These are phyloP conservation scores for Solanum aculeatissimum DNA, from an alignment of 305 asterid genomes.

Conservation along the genomic window DNA sequence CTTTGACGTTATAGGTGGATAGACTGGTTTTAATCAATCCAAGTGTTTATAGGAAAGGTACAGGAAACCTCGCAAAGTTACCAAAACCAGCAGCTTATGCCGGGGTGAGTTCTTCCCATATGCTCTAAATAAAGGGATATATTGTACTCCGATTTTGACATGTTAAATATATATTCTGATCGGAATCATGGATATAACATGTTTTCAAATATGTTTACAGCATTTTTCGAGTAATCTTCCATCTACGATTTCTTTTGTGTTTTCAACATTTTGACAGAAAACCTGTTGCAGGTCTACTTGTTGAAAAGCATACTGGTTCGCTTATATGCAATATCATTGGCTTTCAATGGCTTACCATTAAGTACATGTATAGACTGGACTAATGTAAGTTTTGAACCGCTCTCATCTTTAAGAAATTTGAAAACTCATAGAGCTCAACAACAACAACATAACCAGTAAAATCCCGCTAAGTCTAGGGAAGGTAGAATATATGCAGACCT, in stretches of 20 bases:
- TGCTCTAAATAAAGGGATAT: background rate
- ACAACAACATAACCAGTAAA: too few species aligned
- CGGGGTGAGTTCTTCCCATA: constrained; percentile 23
- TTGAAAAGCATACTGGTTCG: constrained; percentile 65
- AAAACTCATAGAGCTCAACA: background rate
- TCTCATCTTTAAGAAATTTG: background rate
- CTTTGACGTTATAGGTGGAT: constrained; percentile 42
- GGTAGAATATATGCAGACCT: too few species aligned
- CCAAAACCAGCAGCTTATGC: constrained; percentile 55
- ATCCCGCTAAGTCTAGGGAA: too few species aligned
- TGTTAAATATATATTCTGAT: background rate
- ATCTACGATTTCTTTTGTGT: background rate
- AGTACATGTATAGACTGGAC: constrained; percentile 54
- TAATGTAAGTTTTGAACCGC: constrained; percentile 29
- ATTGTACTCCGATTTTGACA: background rate
- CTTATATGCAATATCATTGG: constrained; percentile 39
- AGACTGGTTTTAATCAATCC: constrained; percentile 60
- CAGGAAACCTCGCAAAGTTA: constrained; percentile 35
- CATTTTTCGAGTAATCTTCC: background rate
- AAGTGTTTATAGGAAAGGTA: constrained; percentile 52
- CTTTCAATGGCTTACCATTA: constrained; percentile 47
- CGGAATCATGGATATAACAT: background rate
- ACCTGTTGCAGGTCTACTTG: constrained; percentile 41
- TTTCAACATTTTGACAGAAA: background rate
- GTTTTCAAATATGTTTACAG: background rate